Base-by-base conservation (phyloP, 2,329 filamentous ascomycete species). In the Verticillium albo-atrum region DNA sequence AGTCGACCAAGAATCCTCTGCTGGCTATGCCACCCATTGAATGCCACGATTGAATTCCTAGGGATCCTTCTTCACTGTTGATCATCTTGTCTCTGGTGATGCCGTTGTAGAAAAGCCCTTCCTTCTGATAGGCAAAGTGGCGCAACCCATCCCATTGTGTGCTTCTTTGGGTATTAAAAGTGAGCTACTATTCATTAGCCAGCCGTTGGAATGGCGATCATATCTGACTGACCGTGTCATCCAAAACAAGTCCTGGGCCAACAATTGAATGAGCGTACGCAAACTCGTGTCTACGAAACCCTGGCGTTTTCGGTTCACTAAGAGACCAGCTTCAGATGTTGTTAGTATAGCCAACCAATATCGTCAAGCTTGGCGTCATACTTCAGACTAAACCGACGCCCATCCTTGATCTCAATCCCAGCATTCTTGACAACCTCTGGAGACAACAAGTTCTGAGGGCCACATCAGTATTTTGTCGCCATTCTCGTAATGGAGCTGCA, bases 1-100 rank as follows among this genome's bases (percentile, higher is more conserved):
- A 85, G 66, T 86, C 84, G 0, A 83, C 67, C 0, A 83, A 68
- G 2, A 83, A 73, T 15, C 79, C 80, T 0, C 81, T 74, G 3
- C 79, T 80, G 2, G 77, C 76, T 3, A 83, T 74, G 25, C 79
- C 78, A 1, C 73, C 79, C 1, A 26, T 17, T 15, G 54, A 15
- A 32, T 55, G 54, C 54, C 54, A 55, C 12, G 71, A 65, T 34
- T 74, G 67, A n/a, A 66, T 42, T 4, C 64, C 73, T 74, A 75
- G 14, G 1, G 20, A 34, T 12, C 54, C 54, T 9, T 55, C 32
- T 6, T 62, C 62, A 0, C 65, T 65, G 1, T 70, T 71, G 17
- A 77, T 57, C 15, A 82, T 71, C 52, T 81, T 76, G 34, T 80
- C 74, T 63, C 75, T 75, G 4, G 67, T 71, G 57, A 67, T 67